A percentile compares a stretch with the other conserved stretches of the same genome.
These are phyloP conservation scores for Haplosporangium sp. DNA, from an alignment of 371 early-diverging fungal species.

Conservation along the genomic window DNA sequence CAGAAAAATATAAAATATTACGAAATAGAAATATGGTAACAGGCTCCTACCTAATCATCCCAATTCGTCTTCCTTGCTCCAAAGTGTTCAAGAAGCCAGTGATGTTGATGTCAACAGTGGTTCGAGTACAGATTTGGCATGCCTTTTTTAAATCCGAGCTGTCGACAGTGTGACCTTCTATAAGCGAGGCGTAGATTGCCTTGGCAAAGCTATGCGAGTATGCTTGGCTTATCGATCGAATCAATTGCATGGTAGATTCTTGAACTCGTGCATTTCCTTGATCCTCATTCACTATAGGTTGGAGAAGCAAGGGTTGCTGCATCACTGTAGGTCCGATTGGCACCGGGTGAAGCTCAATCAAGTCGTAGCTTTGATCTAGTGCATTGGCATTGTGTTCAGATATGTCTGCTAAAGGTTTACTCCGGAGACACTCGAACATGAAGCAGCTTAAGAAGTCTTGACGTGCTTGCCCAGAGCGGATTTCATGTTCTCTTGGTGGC, in stretches of 20 bases:
- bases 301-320: constrained; percentile 37
- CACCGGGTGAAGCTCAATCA: constrained; percentile 44
- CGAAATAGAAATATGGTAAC: neutral
- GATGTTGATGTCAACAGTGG: constrained; percentile 77
- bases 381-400: constrained; percentile 35
- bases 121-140: constrained; percentile 72
- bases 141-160: constrained; percentile 73
- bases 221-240: constrained; percentile 51
- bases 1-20: neutral
- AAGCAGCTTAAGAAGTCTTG: constrained; percentile 55
- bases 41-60: constrained; percentile 54
- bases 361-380: constrained; percentile 23
- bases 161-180: constrained; percentile 70
- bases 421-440: constrained; percentile 70
- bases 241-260: constrained; percentile 49
- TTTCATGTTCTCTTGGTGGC: constrained; percentile 19
- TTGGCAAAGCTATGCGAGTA: constrained; percentile 72
- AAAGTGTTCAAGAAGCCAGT: constrained; percentile 81
- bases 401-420: constrained; percentile 56
- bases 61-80: constrained; percentile 61
- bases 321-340: constrained; percentile 20
- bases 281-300: constrained; percentile 50
- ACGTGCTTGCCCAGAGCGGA: constrained; percentile 8
- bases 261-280: constrained; percentile 41
- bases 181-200: constrained; percentile 71